These are phyloP conservation scores for Suhomyces panamericanus DNA, from an alignment of 1,139 yeast species.

Conservation along the genomic window DNA sequence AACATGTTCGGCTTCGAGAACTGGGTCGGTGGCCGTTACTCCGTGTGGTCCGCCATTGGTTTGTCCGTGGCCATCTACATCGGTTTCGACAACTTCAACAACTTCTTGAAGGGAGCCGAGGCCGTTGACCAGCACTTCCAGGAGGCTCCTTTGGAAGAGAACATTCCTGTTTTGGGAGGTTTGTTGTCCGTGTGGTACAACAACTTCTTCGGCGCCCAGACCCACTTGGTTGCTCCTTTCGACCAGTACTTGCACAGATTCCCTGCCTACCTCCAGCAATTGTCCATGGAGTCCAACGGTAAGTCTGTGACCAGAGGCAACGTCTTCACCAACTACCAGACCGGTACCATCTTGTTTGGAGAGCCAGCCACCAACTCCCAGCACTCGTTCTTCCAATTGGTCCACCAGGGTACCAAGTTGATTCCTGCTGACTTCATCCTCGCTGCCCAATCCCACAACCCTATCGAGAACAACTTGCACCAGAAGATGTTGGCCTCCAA, in stretches of 20 bases:
- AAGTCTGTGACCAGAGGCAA: conserved; percentile 93
- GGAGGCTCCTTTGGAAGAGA: conserved; percentile 80
- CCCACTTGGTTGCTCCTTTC: conserved; percentile 96
- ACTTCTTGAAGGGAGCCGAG: conserved; percentile 94
- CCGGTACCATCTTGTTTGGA: conserved; percentile 94
- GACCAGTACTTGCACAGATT: conserved; percentile 98
- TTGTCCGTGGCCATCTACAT: conserved; percentile 91
- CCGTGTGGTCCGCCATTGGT: conserved; percentile 99
- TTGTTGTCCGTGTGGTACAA: conserved; percentile 95
- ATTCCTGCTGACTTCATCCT: conserved; percentile 95
- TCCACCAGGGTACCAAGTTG: conserved; percentile 97
- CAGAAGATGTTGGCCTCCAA: conserved; percentile 97
- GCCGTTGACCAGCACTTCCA: conserved; percentile 91
- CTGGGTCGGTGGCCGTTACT: conserved; percentile 99
- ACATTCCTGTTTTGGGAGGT: conserved; percentile 93
- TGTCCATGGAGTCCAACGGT: conserved; percentile 99
- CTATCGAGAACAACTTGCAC: conserved; percentile 89
- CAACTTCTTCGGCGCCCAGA: conserved; percentile 96
- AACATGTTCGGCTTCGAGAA: conserved; percentile 98
- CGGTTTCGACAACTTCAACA: conserved; percentile 91
- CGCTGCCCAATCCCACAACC: conserved; percentile 98
- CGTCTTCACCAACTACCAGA: conserved; percentile 87
- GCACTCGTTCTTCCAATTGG: conserved; percentile 98
- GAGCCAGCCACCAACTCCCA: conserved; percentile 99
- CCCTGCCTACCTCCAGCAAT: conserved; percentile 98